Evolutionary conservation across 305 asterid genomes (phyloP), one percentile per base, ranked within the genome.

Genomic region (Fraxinus paxiana): DNA sequence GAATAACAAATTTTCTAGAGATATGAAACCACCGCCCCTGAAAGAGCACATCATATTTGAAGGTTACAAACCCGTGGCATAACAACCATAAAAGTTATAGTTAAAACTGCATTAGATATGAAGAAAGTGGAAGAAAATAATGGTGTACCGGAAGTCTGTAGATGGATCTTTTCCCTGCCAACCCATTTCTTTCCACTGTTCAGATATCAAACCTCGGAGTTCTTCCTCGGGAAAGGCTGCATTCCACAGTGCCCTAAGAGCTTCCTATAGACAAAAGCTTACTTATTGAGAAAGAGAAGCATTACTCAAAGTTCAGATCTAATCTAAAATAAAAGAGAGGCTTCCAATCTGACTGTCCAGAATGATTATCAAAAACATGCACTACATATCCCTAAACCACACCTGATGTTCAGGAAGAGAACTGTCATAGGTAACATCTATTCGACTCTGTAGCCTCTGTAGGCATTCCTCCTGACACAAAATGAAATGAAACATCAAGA

Each of bases 131-230:
- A 82, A 77, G 74, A 54, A 59, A 82, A 35, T 28, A 82, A 77
- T 82, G 80, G 72, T 63, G 54, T 86, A 93, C 99, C 99, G 87
- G 86, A 96, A 96, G 90, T 96, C 99, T 80, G 99, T 96, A 35
- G 99, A 92, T 35, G 99, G 99, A 88, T 96, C 99, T 92, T 96
- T 96, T 76, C 99, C 99, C 88, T 96, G 99, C 99, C 99, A 96
- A 84, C 99, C 99, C 99, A 96, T 96, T 85, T 94, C 98, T 85
- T 96, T 96, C 99, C 99, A 96, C 88, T 94, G 98, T 79, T 96
- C 99, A 67, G 99, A 94, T 88, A 96, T 89, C 83, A 94, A 88
- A 83, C 97, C 95, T 31, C 10, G 83, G 22, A 94, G 92, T 79
- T 90, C 91, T 85, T 92, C 94, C 82, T 85, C 95, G 9, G 99